Evolutionary conservation across 257 asterid species (phyloP), one percentile per base, ranked within the genome.

Genomic region (Scutellaria barbata): DNA sequence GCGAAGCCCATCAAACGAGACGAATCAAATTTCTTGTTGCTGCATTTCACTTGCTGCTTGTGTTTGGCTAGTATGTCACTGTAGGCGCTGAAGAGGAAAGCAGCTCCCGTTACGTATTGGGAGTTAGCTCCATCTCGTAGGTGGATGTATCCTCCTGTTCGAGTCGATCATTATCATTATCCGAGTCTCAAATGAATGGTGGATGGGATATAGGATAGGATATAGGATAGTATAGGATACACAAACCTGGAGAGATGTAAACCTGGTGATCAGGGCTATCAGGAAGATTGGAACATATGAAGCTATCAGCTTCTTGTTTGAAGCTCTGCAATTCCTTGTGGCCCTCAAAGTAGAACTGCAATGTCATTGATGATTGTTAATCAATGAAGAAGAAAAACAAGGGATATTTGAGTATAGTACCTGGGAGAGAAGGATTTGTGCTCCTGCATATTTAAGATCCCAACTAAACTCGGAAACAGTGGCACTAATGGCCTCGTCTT

Each of bases 381-480:
- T 43, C 30, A 54, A 46, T 51, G 69, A 42, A 20, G 7, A 48
- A 56, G 14, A 16, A 52, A 5, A 4, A 14, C n/a, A 6, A 59
- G 52, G n/a, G 5, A 7, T 2, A 20, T 51, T 22, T 20, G 2
- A 22, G 3, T 8, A 47, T 84, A n/a, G n/a, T n/a, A 89, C 96
- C 65, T 85, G 37, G 5, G 96, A 25, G 11, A 90, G 88, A 69
- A 92, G 82, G 73, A 92, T 67, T 46, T 88, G 96, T 0, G 90
- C 88, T 66, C 98, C 98, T 1, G 96, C 96, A 46, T 80, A 87
- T 76, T 92, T 92, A 50, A 89, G 93, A 68, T 92, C 98, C 98
- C 96, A 92, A 46, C 86, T 88, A 68, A 92, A 92, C 79, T 92
- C 98, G 17, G 85, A 71, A 14, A 88, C 96, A 4, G 76, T 17